phyloP scores from a whole-genome alignment of 169 alveolate species.

The Cryptosporidium canis region DNA sequence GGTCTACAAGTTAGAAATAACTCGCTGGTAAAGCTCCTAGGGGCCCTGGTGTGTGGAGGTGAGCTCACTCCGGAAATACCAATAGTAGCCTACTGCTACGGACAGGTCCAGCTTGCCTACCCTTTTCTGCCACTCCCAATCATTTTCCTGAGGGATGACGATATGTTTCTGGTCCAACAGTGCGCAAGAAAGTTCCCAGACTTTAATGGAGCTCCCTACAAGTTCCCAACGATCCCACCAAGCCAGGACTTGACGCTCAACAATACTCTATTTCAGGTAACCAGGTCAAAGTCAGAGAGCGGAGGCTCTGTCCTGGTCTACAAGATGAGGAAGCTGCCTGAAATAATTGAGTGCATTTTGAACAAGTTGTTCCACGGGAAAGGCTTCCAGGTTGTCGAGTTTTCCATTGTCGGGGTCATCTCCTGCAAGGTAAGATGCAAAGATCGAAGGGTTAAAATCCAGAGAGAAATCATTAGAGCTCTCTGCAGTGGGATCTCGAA shows the following conservation, averaged over 20 bases:
- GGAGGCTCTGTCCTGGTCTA: background rate
- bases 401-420: slow-evolving; percentile 31
- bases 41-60: slow-evolving; percentile 1
- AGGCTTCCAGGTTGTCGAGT: background rate
- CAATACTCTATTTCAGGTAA: slow-evolving; percentile 17
- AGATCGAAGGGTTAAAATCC: background rate
- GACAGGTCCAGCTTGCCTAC: slow-evolving; percentile 42
- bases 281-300: background rate
- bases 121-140: slow-evolving; percentile 34
- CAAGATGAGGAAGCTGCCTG: background rate
- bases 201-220: slow-evolving; percentile 21
- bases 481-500: slow-evolving; percentile 22
- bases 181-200: slow-evolving; percentile 41
- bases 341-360: slow-evolving; percentile 21
- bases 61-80: background rate
- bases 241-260: background rate
- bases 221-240: slow-evolving; percentile 27
- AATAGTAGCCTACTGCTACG: slow-evolving; percentile 31
- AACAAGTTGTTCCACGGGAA: slow-evolving; percentile 1
- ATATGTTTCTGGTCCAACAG: slow-evolving; percentile 29
- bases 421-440: background rate
- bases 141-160: slow-evolving; percentile 26
- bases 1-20: background rate
- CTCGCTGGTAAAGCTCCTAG: background rate
- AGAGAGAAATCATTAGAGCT: slow-evolving; percentile 39